phyloP scores from a whole-genome alignment of 2,329 filamentous ascomycete species.

The Ophiostoma ips region DNA sequence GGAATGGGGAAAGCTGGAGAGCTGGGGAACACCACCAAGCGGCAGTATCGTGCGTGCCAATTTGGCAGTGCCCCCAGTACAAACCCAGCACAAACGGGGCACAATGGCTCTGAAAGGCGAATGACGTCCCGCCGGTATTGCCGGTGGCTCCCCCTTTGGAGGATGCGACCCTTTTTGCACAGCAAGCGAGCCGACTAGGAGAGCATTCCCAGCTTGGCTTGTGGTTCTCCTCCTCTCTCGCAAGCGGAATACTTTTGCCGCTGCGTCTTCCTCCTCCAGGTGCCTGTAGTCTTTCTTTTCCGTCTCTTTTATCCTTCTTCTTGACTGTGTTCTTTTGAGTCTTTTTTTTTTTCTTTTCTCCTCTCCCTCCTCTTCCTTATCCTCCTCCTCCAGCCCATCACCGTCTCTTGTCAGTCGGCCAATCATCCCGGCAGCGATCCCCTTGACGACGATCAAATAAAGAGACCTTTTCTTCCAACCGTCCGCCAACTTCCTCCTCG shows the following conservation, averaged over 20 bases:
- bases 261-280: neutral
- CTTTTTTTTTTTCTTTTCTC: neutral
- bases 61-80: neutral
- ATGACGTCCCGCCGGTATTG: constrained; percentile 4
- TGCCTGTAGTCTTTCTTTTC: neutral
- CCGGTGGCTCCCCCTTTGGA: constrained; percentile 1
- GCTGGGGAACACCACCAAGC: neutral
- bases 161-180: neutral
- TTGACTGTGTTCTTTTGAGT: no score
- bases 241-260: neutral
- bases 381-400: neutral
- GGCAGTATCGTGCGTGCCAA: neutral
- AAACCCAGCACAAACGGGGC: neutral
- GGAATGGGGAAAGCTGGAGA: neutral
- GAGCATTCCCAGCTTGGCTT: constrained; percentile 1
- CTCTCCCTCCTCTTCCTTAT: no score
- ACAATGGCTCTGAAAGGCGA: neutral
- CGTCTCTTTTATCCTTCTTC: neutral
- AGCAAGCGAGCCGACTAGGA: neutral
- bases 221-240: constrained; percentile 2
- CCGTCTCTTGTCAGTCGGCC: no score
- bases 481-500: neutral
- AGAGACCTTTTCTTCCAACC: neutral
- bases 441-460: neutral
- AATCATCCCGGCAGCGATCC: no score